A percentile compares a stretch with the other conserved stretches of the same genome.
phyloP scores from a whole-genome alignment of 805 yeast genomes.

The Candida maris region DNA sequence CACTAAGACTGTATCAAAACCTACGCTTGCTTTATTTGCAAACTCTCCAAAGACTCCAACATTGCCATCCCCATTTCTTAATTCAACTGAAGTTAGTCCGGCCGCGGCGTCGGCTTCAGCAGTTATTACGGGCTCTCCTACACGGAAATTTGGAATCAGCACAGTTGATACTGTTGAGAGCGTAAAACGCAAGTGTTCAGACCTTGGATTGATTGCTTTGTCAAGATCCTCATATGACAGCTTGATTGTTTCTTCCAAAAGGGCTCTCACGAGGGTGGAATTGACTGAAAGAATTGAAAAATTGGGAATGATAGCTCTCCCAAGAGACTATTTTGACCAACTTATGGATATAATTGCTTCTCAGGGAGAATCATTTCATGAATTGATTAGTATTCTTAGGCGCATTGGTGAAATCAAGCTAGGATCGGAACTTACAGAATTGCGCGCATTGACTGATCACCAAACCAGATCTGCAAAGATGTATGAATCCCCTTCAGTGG shows the following conservation, averaged over 20 bases:
- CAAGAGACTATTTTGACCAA: constrained; percentile 18
- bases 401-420: constrained; percentile 21
- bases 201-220: constrained; percentile 24
- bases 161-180: constrained; percentile 22
- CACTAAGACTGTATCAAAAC: too few species aligned
- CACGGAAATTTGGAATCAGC: constrained; percentile 11
- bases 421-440: constrained; percentile 26
- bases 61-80: too few species aligned
- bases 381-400: constrained; percentile 8
- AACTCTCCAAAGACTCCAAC: too few species aligned
- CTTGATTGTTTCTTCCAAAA: constrained; percentile 25
- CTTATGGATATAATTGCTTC: constrained; percentile 16
- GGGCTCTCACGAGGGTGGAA: constrained; percentile 25
- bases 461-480: constrained; percentile 13
- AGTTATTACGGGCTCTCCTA: constrained; percentile 12
- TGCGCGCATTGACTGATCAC: constrained; percentile 18
- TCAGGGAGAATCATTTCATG: constrained; percentile 18
- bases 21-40: too few species aligned
- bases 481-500: constrained; percentile 26
- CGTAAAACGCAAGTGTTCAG: constrained; percentile 23
- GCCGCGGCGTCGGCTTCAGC: constrained; percentile 4
- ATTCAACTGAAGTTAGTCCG: background rate
- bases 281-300: constrained; percentile 25
- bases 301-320: constrained; percentile 21
- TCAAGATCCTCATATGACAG: constrained; percentile 27